Percentiles rank a stretch among this genome's conserved stretches.
Conservation (phyloP, 306 rosid species). For the Vachellia collinsii region DNA sequence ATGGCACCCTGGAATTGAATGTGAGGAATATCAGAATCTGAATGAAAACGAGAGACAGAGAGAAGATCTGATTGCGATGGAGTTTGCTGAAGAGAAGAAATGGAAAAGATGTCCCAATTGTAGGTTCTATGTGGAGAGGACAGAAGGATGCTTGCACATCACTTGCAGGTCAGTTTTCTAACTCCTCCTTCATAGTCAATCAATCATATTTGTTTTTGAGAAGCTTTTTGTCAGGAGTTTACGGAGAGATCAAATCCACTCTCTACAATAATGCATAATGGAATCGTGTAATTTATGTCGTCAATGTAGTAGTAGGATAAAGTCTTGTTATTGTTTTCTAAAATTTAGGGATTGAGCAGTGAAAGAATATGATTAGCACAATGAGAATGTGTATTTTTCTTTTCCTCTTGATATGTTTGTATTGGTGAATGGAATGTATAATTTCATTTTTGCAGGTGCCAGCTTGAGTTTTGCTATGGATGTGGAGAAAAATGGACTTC, state of each 20-base stretch:
- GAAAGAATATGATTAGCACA: no score
- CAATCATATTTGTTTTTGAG: not conserved
- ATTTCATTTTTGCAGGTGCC: slow-evolving; percentile 53
- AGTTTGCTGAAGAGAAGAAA: no score
- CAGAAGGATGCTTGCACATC: slow-evolving; percentile 53
- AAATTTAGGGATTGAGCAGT: not conserved
- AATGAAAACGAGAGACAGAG: slow-evolving; percentile 44
- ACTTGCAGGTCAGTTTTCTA: slow-evolving; percentile 57
- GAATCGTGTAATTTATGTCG: no score
- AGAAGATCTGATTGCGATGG: slow-evolving; percentile 48
- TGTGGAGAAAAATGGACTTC: slow-evolving; percentile 51
- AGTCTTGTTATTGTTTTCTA: not conserved
- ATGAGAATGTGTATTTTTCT: not conserved
- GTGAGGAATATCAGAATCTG: slow-evolving; percentile 49
- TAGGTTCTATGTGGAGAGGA: slow-evolving; percentile 53
- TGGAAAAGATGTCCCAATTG: slow-evolving; percentile 77
- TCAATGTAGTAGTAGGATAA: no score
- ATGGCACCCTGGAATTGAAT: slow-evolving; percentile 60
- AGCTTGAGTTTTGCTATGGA: slow-evolving; percentile 52
- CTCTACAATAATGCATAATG: no score
- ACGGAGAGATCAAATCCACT: no score
- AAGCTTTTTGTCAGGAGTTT: not conserved
- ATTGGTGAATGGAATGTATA: not conserved
- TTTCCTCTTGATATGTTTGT: not conserved
- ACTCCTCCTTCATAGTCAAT: not conserved